Evolutionary conservation across 768 basidiomycete genomes (phyloP), one percentile per base, ranked within the genome.

Genomic region (Kwoniella sp.): DNA sequence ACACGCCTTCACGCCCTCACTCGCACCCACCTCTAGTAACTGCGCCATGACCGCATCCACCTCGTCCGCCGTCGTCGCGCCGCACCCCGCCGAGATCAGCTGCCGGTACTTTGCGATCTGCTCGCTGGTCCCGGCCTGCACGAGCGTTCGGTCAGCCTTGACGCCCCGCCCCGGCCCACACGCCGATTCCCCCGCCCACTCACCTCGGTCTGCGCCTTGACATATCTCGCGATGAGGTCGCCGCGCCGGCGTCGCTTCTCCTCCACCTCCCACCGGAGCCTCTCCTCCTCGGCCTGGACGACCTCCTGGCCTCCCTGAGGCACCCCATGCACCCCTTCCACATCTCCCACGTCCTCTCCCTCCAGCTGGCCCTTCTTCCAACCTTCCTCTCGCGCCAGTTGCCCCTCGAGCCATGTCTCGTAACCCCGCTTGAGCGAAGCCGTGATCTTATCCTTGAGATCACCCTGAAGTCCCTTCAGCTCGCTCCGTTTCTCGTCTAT

Each of bases 321-420:
- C 79, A 74, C 11, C 49, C 58, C 7, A 74, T 73, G 48, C 84
- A 56, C 32, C 36, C 26, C 61, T 19, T 39, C 11, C 10, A 63
- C 17, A 58, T 70, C 69, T 3, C 27, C 33, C 19, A 29, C 56
- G 27, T 70, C 67, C 15, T 67, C 61, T 3, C 38, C 61, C 23
- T 58, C 44, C 15, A 33, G 73, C 43, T 81, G 77, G 5, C 86
- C 86, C 44, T 80, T 79, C 0, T 82, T 80, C 58, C 88, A 83
- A 1, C 73, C 72, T 55, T 78, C 81, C 75, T 93, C 89, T 23
- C 91, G 80, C 28, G 77, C 77, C 67, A 88, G 86, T 76, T 96
- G 88, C 50, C 86, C 86, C 60, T 84, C 84, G 19, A 87, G 76
- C 91, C 93, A 98, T 63, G 87, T 88, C 71, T 93, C 89, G 85